Evolutionary conservation across 1,139 yeast genomes (phyloP).

Genomic region (Pichia inconspicua): DNA sequence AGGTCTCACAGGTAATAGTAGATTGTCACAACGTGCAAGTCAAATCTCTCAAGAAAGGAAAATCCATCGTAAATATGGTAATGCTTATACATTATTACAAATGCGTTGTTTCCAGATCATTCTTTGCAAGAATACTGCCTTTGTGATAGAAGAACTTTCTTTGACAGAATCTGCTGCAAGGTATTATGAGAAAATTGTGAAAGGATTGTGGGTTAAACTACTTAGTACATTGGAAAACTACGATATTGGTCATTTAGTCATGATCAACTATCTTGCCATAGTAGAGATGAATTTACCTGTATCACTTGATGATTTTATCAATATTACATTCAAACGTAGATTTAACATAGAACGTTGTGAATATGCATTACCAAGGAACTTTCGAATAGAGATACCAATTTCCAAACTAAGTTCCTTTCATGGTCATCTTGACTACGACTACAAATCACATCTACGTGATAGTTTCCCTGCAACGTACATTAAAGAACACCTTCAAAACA

Average conservation of each 20-base stretch:
- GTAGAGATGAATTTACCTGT: conserved; percentile 13
- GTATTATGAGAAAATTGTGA: conserved; percentile 8
- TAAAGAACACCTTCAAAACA: background rate
- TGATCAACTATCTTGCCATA: conserved; percentile 15
- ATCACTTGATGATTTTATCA: conserved; percentile 15
- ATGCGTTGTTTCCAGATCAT: conserved; percentile 16
- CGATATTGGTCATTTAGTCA: conserved; percentile 4
- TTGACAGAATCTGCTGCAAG: conserved; percentile 5
- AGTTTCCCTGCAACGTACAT: conserved; percentile 6
- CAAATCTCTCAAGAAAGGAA: conserved; percentile 14
- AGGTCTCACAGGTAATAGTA: conserved; percentile 25
- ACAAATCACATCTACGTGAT: conserved; percentile 7
- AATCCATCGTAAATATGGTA: conserved; percentile 21
- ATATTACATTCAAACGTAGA: conserved; percentile 5
- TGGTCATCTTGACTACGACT: conserved; percentile 10
- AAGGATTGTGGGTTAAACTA: conserved; percentile 21
- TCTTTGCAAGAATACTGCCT: conserved; percentile 12
- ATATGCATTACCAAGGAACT: conserved; percentile 15
- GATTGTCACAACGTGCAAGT: conserved; percentile 17
- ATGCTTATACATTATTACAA: conserved; percentile 7
- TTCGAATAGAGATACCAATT: conserved; percentile 7
- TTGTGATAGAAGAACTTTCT: conserved; percentile 7
- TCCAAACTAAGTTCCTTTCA: conserved; percentile 8
- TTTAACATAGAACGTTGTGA: conserved; percentile 10
- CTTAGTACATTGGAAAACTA: background rate